Evolutionary conservation across 2,329 filamentous ascomycete genomes (phyloP).

Genomic region (Xylaria sp.): DNA sequence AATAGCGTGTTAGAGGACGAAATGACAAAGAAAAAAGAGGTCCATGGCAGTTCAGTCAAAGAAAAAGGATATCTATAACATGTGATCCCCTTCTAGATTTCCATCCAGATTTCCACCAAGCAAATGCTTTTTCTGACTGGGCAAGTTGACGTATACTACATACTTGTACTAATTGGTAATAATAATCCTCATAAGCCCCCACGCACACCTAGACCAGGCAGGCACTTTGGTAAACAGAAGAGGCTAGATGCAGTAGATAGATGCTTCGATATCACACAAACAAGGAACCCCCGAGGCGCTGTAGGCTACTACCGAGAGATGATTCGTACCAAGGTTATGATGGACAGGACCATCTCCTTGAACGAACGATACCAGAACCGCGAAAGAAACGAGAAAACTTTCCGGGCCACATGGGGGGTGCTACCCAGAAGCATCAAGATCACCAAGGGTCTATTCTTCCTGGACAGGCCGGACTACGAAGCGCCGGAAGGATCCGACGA

Average conservation of each 20-base stretch:
- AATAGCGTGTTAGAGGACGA: background rate
- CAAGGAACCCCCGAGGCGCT: too few species aligned
- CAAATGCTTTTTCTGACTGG: constrained; percentile 8
- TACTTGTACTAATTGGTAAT: background rate
- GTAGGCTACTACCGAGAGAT: too few species aligned
- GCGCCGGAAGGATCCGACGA: too few species aligned
- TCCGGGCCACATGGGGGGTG: too few species aligned
- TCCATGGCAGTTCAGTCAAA: background rate
- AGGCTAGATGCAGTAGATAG: background rate
- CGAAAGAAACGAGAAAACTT: too few species aligned
- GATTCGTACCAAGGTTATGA: too few species aligned
- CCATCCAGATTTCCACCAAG: background rate
- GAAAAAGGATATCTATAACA: constrained; percentile 14
- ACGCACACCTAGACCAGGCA: background rate
- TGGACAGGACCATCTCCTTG: too few species aligned
- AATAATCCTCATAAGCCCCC: constrained; percentile 12
- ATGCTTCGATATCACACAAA: background rate
- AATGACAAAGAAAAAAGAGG: background rate
- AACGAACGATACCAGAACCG: too few species aligned
- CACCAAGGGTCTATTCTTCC: too few species aligned
- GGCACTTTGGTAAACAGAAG: background rate
- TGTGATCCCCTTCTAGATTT: constrained; percentile 16
- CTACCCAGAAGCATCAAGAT: too few species aligned
- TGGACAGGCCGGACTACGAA: too few species aligned
- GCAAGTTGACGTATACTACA: background rate